Conservation (phyloP, 768 basidiomycete species). For the Fibroporia radiculosa region DNA sequence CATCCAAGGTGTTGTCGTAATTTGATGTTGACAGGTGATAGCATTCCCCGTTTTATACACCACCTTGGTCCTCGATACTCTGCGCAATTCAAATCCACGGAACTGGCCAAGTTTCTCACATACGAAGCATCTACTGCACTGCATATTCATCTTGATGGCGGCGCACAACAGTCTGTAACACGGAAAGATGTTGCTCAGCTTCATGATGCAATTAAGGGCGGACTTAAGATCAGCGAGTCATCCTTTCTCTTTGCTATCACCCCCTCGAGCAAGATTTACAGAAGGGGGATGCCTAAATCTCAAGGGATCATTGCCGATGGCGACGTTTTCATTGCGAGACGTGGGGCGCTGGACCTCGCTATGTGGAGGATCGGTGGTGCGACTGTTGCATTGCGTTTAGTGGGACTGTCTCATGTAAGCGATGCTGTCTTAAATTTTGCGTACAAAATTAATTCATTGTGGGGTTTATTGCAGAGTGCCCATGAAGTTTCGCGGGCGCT, state of each 20-base stretch:
- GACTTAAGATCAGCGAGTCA: slow-evolving; percentile 34
- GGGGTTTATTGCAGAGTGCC: slow-evolving; percentile 39
- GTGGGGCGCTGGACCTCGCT: slow-evolving; percentile 60
- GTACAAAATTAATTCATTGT: background rate
- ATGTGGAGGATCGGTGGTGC: slow-evolving; percentile 83
- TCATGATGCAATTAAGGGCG: slow-evolving; percentile 43
- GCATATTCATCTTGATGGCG: slow-evolving; percentile 62
- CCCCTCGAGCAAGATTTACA: slow-evolving; percentile 21
- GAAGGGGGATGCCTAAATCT: slow-evolving; percentile 1
- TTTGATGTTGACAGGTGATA: slow-evolving; percentile 42
- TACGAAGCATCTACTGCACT: slow-evolving; percentile 81
- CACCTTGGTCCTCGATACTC: slow-evolving; percentile 77
- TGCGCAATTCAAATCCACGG: slow-evolving; percentile 66
- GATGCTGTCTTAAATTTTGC: background rate
- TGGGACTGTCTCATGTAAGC: slow-evolving; percentile 68
- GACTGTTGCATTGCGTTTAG: slow-evolving; percentile 59
- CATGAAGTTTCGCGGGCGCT: slow-evolving; percentile 73
- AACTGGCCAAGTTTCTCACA: slow-evolving; percentile 68
- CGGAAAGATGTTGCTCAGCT: slow-evolving; percentile 29
- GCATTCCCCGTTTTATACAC: slow-evolving; percentile 66
- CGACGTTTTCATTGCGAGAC: slow-evolving; percentile 53
- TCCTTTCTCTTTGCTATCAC: slow-evolving; percentile 33
- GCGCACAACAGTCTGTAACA: slow-evolving; percentile 29
- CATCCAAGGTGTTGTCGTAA: background rate
- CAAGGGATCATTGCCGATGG: slow-evolving; percentile 23